These are phyloP conservation scores for Alnus rubra DNA, from an alignment of 306 rosid species.

Conservation along the genomic window DNA sequence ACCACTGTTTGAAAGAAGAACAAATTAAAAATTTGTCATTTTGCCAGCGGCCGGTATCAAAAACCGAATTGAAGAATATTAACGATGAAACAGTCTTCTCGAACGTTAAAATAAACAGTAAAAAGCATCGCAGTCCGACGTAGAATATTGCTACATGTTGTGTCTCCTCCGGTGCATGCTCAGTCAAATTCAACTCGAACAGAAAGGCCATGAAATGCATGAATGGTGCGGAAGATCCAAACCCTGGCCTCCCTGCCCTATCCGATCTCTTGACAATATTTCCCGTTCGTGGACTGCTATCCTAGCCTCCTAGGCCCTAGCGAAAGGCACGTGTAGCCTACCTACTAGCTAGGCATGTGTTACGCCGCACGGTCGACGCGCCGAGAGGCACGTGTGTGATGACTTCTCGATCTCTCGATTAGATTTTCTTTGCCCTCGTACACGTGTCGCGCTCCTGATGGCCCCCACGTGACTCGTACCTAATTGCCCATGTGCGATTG, in stretches of 20 bases:
- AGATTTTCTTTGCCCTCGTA: background rate
- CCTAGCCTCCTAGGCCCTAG: background rate
- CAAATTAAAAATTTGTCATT: background rate
- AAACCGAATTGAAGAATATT: background rate
- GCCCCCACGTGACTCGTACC: conserved; percentile 44
- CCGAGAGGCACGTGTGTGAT: conserved; percentile 21
- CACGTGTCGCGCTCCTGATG: conserved; percentile 28
- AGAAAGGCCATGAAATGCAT: background rate
- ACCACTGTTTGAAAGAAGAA: background rate
- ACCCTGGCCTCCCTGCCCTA: too few relatives aligned
- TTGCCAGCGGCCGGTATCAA: too few relatives aligned
- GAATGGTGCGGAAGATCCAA: background rate
- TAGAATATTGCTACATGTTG: background rate
- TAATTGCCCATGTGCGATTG: conserved; percentile 59
- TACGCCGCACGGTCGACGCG: conserved; percentile 32
- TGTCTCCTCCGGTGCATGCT: background rate
- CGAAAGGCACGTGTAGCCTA: background rate
- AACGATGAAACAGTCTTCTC: background rate
- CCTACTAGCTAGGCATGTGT: conserved; percentile 31
- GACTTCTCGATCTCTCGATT: background rate
- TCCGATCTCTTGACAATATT: background rate
- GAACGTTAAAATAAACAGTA: background rate
- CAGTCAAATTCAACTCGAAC: background rate
- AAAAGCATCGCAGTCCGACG: background rate
- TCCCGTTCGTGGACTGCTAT: conserved; percentile 14